Evolutionary conservation across 169 alveolate species (phyloP), one percentile per base, ranked within the genome.

Genomic region (Theileria sp.): DNA sequence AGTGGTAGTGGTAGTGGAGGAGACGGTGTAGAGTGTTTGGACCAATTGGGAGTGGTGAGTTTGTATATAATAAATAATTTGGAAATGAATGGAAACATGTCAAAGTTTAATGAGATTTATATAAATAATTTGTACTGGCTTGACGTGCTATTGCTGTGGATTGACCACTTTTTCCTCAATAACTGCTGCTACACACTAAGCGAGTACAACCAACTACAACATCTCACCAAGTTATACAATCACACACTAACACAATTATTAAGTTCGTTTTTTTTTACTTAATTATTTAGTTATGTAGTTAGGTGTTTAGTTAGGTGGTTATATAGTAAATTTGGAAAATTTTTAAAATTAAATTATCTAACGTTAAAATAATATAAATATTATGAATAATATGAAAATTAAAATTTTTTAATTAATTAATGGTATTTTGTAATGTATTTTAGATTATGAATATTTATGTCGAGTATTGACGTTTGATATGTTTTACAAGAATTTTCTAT

Each of bases 51-150:
- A 2, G n/a, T 44, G 1, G 17, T 44, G 8, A 44, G 54, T 44
- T 4, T 44, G 17, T 44, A 44, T 44, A 44, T 44, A 13, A 44
- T 44, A 44, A 44, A 30, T 71, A 2, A 8, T 8, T 38, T 36
- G 21, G 25, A 12, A n/a, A 19, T 19, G 17, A 23, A 62, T n/a
- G 26, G 61, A 66, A 13, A 49, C 54, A n/a, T 19, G 8, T 13
- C 69, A 10, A 32, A 62, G 3, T 36, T 84, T 32, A 84, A 68
- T 19, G 60, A 76, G 17, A 76, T 19, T 36, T 66, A 77, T 54
- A 68, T 84, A 12, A 84, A 84, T 61, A 76, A 84, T 50, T 56
- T 84, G 21, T 84, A 84, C 83, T 84, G 90, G 90, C 65, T 84
- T 26, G 90, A 84, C 17, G 13, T 84, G n/a, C 66, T 50, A 50